Evolutionary conservation across 305 asterid genomes (phyloP), one percentile per base, ranked within the genome.

Genomic region (Salvia sclarea): DNA sequence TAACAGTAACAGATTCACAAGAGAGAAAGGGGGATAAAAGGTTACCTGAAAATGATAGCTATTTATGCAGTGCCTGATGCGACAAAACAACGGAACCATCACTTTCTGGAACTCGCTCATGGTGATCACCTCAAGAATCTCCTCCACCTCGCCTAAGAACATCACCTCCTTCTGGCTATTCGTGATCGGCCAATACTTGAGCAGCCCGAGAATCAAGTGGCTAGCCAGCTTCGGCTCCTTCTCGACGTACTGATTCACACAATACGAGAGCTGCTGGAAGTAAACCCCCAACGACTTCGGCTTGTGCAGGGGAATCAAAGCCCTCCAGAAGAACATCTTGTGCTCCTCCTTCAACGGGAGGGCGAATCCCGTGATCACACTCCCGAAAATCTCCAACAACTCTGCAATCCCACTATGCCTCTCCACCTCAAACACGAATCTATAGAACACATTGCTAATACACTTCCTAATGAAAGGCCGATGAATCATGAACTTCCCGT

Each of bases 301-400:
- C 73, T 80, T 82, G 75, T 82, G 87, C 67, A 82, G 43, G 0
- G 87, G 84, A 41, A 79, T 54, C 78, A 82, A 67, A 0, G 74
- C 84, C 75, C 64, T 66, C 69, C 68, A 75, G 57, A 82, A 80
- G 59, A 79, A 80, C 9, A 82, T 63, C 68, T 77, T 82, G 62
- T 82, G 87, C 84, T 82, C 87, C 70, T 82, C 87, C 66, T 82
- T 82, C 10, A 82, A 45, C 17, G 87, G 87, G 71, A 77, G 37
- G 4, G 87, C 71, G 16, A 82, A 82, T 10, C 87, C 87, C 0
- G 84, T 79, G 11, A 82, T 82, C 48, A 82, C 84, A 72, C 87
- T 82, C 69, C 87, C 87, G 5, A 80, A 79, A 62, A 82, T 77
- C 71, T 82, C 87, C 77, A 82, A 64, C 72, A 82, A 59, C 50